Conservation (phyloP, 225 moss, liverwort and hornwort genomes). For the Polytrichum commune region DNA sequence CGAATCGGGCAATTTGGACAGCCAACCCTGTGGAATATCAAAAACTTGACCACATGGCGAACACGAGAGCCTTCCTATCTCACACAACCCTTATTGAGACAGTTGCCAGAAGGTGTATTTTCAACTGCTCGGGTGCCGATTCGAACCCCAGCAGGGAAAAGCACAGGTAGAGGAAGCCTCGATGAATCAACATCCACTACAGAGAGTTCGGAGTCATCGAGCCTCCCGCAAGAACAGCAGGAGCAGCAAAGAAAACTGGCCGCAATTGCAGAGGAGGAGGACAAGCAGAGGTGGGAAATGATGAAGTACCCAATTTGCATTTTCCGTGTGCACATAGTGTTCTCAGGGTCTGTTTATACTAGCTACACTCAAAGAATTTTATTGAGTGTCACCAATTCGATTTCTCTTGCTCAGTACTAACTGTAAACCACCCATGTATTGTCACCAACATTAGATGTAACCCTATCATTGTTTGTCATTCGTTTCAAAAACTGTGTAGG, state of each 20-base stretch:
- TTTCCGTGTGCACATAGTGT: too few relatives aligned
- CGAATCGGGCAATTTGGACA: conserved; percentile 88
- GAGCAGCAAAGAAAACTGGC: neutral
- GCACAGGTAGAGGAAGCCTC: conserved; percentile 16
- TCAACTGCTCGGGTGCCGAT: conserved; percentile 42
- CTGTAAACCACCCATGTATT: too few relatives aligned
- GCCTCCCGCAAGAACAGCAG: neutral
- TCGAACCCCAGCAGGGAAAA: conserved; percentile 23
- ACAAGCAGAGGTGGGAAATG: conserved; percentile 24
- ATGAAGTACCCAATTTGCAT: too few relatives aligned
- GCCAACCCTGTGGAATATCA: conserved; percentile 60
- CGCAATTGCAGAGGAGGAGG: conserved; percentile 15
- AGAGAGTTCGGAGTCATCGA: conserved; percentile 2
- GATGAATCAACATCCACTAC: conserved; percentile 11
- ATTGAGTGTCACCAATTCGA: too few relatives aligned
- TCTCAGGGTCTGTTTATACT: too few relatives aligned
- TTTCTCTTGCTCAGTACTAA: too few relatives aligned
- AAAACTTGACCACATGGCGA: conserved; percentile 49
- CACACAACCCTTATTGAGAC: conserved; percentile 57
- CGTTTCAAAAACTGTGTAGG: too few relatives aligned
- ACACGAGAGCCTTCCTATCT: conserved; percentile 69
- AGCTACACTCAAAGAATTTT: too few relatives aligned
- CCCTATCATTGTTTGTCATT: too few relatives aligned
- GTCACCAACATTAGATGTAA: too few relatives aligned
- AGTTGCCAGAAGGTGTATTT: conserved; percentile 43